Base-by-base conservation (phyloP, 805 yeast species). In the Metschnikowia anglica region DNA sequence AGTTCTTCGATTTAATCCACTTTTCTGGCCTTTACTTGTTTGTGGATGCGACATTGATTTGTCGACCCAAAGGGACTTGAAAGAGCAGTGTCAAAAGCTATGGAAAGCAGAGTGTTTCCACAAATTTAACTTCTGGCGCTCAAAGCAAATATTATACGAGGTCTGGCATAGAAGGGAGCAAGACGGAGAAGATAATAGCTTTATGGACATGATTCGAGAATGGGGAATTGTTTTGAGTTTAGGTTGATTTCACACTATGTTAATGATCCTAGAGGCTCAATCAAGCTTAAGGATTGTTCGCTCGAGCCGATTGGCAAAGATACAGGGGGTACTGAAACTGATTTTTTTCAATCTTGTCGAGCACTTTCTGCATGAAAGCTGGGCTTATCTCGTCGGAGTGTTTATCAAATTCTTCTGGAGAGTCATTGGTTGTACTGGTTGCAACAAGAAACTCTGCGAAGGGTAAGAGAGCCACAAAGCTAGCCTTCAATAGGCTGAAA, bases 131-230 rank as follows among this genome's bases (percentile, higher is more conserved):
- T 73, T 72, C 48, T 79, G 83, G 83, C 61, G 81, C 27, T 73
- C 76, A 1, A 76, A 76, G 49, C 83, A 79, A 53, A 66, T 77
- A 20, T 58, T 77, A 47, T 65, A 65, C 46, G 83, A 78, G 52
- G 66, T 76, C 11, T 76, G 80, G 77, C 64, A 72, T 27, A 56
- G 78, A 19, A 53, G 74, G 31, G 64, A 62, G 4, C 54, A 55
- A 18, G 48, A 44, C 6, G 67, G 68, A 11, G 62, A 66, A 46
- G 56, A 64, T 37, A 39, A 51, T 19, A 74, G 77, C 23, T 78
- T 80, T 73, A 66, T 79, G 65, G 81, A 77, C 49, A 55, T 77
- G 61, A 62, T 78, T 1, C 65, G 79, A 39, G 79, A 73, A 44
- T 79, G 83, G 83, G 80, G 73, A 23, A 56, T 68, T 11, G 65